Percentiles rank a stretch among this genome's conserved stretches.
Evolutionary conservation across 352 stramenopile genomes (phyloP).

Genomic region (Phytophthora pisi): DNA sequence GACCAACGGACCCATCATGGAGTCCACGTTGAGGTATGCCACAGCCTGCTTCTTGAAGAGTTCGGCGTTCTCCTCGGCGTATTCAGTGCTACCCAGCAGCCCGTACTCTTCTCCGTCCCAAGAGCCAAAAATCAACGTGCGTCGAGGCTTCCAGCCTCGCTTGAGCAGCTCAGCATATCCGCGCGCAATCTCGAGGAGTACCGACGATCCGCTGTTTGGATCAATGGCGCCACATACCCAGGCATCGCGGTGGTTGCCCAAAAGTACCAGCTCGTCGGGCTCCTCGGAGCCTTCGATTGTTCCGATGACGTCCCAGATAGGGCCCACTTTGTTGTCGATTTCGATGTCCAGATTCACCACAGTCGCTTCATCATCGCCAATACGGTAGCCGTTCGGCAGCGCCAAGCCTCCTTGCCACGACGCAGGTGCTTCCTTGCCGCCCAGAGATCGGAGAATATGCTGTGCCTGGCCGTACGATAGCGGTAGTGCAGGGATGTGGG

Average conservation of each 20-base stretch:
- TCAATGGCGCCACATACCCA: conserved; percentile 48
- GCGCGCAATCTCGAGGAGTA: conserved; percentile 69
- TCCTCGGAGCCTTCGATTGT: conserved; percentile 62
- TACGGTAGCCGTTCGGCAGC: conserved; percentile 58
- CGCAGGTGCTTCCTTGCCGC: conserved; percentile 50
- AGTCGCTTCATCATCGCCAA: conserved; percentile 70
- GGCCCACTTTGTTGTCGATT: conserved; percentile 74
- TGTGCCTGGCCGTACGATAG: conserved; percentile 81
- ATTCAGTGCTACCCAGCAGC: conserved; percentile 87
- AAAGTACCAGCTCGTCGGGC: conserved; percentile 54
- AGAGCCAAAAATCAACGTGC: conserved; percentile 67
- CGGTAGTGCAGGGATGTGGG: conserved; percentile 64
- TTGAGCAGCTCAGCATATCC: conserved; percentile 53
- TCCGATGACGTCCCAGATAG: conserved; percentile 46
- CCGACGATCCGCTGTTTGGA: conserved; percentile 40
- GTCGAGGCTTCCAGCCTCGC: conserved; percentile 57
- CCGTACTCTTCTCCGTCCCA: conserved; percentile 66
- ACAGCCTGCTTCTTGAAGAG: conserved; percentile 62
- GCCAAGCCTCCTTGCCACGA: conserved; percentile 66
- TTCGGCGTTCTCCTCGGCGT: conserved; percentile 69
- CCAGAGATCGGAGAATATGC: conserved; percentile 71
- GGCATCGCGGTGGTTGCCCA: conserved; percentile 83
- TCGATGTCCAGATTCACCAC: conserved; percentile 61
- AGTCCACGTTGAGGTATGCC: conserved; percentile 90
- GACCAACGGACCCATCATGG: conserved; percentile 67